Evolutionary conservation across 2,329 filamentous ascomycete species (phyloP), one percentile per base, ranked within the genome.

Genomic region (Clonostachys rosea): DNA sequence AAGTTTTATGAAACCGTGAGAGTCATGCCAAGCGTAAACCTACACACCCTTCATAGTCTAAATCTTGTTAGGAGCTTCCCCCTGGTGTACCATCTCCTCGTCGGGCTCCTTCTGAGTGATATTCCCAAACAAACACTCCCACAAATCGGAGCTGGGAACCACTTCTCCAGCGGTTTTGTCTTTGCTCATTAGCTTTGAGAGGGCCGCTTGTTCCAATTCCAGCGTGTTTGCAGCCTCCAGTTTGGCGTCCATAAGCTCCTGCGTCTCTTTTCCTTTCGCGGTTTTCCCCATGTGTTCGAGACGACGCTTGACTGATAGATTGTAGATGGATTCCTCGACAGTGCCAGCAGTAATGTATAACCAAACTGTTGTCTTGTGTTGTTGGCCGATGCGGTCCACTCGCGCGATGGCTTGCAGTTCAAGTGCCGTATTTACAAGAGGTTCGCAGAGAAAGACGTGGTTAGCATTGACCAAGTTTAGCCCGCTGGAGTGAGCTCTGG

Each of bases 361-460:
- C 87, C 91, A 97, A 2, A 97, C 91, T 0, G 89, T 96, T 1
- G 94, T 99, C 54, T 88, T 79, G 45, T 88, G 83, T 52, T 85
- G 77, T 66, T 97, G 94, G 0, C 94, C 94, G 52, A 99, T 99
- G 35, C 94, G 83, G 62, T 99, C 91, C 2, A 99, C 91, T 47
- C 94, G 86, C 1, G 92, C 91, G 59, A 97, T 95, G 13, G 91
- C 92, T 65, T 99, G 94, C 10, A 97, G 76, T 65, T 97, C 94
- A 14, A 99, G 82, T 0, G 91, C 91, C 0, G 92, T 92, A 60
- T 97, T 96, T 56, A 97, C 83, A 5, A 97, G 73, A 3, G 94
- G 94, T 61, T 99, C 94, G 63, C 91, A 96, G 5, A 99, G 78
- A 60, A 97, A 95, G 2, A 97, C 91, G 60, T 97, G 91, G 43